A percentile compares a stretch with the other conserved stretches of the same genome.
These are phyloP conservation scores for Pichiaceae sp. DNA, from an alignment of 1,139 yeast genomes.

Conservation along the genomic window DNA sequence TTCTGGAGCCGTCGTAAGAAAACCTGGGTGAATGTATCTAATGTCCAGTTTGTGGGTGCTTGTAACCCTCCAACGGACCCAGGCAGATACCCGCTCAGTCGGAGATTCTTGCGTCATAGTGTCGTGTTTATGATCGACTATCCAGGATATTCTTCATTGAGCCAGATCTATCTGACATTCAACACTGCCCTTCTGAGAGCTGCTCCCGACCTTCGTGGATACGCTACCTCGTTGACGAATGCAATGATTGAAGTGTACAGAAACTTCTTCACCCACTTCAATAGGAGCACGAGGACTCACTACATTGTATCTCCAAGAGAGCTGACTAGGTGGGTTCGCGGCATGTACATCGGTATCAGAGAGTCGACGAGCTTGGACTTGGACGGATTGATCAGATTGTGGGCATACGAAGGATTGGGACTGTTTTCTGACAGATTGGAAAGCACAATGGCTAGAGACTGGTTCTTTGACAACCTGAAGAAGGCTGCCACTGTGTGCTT, in stretches of 20 bases:
- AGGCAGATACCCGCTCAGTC: slow-evolving; percentile 55
- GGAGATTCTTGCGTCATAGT: slow-evolving; percentile 65
- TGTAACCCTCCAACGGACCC: slow-evolving; percentile 85
- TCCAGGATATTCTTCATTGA: slow-evolving; percentile 59
- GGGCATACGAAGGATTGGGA: slow-evolving; percentile 80
- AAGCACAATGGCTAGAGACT: slow-evolving; percentile 34
- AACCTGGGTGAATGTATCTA: slow-evolving; percentile 60
- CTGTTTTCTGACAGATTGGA: slow-evolving; percentile 70
- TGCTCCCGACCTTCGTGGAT: slow-evolving; percentile 57
- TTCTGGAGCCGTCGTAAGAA: slow-evolving; percentile 61
- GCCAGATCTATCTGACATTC: slow-evolving; percentile 60
- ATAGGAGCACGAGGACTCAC: slow-evolving; percentile 35
- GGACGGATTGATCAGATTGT: slow-evolving; percentile 44
- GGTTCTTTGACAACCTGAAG: slow-evolving; percentile 41
- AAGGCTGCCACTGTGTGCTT: slow-evolving; percentile 34
- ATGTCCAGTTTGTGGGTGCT: slow-evolving; percentile 85
- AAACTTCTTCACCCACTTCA: slow-evolving; percentile 34
- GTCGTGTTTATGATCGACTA: slow-evolving; percentile 70
- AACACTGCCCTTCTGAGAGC: slow-evolving; percentile 49
- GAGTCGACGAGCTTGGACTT: slow-evolving; percentile 18
- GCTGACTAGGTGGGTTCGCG: slow-evolving; percentile 79
- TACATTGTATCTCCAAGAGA: slow-evolving; percentile 88
- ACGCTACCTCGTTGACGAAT: slow-evolving; percentile 41
- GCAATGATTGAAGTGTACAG: slow-evolving; percentile 64
- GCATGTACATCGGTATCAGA: slow-evolving; percentile 54